phyloP scores from a whole-genome alignment of 495 filamentous ascomycete species.

The Alectoria sarmentosa region DNA sequence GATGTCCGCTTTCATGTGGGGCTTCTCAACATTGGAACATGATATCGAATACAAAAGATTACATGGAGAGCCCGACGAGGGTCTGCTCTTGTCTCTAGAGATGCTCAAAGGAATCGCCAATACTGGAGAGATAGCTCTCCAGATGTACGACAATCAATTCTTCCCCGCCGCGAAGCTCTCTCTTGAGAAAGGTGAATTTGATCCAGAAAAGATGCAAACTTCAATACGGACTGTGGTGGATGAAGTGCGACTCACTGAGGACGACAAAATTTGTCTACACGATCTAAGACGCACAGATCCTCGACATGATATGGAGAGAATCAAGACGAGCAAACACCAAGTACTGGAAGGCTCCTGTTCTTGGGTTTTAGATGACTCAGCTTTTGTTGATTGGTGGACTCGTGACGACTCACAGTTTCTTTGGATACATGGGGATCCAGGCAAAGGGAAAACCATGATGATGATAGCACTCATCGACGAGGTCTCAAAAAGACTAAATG shows the following conservation, averaged over 20 bases:
- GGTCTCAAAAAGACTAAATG: constrained; percentile 18
- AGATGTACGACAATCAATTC: background rate
- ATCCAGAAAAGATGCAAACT: no score
- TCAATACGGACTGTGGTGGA: no score
- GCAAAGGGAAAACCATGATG: constrained; percentile 45
- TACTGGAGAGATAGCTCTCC: background rate
- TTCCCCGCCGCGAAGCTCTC: no score
- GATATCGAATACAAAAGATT: constrained; percentile 8
- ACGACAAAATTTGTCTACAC: background rate
- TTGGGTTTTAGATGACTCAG: constrained; percentile 37
- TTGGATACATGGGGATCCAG: constrained; percentile 42
- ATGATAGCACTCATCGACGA: constrained; percentile 33
- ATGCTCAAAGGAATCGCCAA: background rate
- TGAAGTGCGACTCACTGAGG: background rate
- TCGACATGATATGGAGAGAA: constrained; percentile 8
- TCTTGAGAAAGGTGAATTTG: no score
- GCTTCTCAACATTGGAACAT: background rate
- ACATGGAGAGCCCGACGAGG: constrained; percentile 8
- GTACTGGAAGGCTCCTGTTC: constrained; percentile 36
- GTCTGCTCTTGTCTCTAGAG: background rate
- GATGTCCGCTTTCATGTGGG: constrained; percentile 14
- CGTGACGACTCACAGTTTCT: constrained; percentile 30
- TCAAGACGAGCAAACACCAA: constrained; percentile 32
- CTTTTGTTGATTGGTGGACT: constrained; percentile 33
- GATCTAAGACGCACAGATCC: constrained; percentile 5